Evolutionary conservation across 2,329 filamentous ascomycete genomes (phyloP).

Genomic region (Alternaria sp.): DNA sequence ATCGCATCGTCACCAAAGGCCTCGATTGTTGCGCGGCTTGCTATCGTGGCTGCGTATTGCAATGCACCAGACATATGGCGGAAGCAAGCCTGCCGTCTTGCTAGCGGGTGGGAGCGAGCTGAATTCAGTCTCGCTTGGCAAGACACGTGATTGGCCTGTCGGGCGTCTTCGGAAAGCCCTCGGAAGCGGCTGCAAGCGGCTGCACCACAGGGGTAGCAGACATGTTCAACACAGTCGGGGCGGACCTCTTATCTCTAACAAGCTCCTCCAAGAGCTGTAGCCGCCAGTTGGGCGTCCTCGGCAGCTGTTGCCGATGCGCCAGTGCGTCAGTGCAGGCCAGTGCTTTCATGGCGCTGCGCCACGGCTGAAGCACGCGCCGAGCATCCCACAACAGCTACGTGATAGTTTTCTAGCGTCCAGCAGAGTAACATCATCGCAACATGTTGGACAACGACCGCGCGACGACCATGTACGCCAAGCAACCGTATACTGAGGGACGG

Average conservation of each 20-base stretch:
- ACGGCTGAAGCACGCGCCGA: conserved; percentile 22
- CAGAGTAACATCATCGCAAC: conserved; percentile 13
- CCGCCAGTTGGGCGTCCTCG: conserved; percentile 15
- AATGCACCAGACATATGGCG: conserved; percentile 11
- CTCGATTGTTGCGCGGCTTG: conserved; percentile 16
- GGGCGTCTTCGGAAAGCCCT: conserved; percentile 13
- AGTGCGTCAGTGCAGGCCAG: conserved; percentile 17
- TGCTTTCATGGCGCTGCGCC: conserved; percentile 22
- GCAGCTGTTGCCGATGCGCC: conserved; percentile 19
- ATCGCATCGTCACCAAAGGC: conserved; percentile 12
- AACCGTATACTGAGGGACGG: background rate
- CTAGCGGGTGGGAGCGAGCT: conserved; percentile 4
- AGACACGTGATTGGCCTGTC: conserved; percentile 21
- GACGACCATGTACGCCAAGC: conserved; percentile 10
- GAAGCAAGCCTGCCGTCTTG: conserved; percentile 16
- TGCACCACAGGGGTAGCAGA: conserved; percentile 14
- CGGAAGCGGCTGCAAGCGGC: conserved; percentile 5
- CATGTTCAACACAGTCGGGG: conserved; percentile 4
- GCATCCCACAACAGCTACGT: conserved; percentile 16
- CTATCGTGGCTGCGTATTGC: conserved; percentile 5
- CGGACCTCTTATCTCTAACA: conserved; percentile 18
- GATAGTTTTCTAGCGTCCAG: conserved; percentile 9
- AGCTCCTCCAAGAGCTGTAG: conserved; percentile 21
- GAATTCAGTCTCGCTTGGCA: conserved; percentile 22
- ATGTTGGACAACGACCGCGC: conserved; percentile 16